Base-by-base conservation (phyloP, 495 filamentous ascomycete genomes). In the Amphirosellinia nigrospora region DNA sequence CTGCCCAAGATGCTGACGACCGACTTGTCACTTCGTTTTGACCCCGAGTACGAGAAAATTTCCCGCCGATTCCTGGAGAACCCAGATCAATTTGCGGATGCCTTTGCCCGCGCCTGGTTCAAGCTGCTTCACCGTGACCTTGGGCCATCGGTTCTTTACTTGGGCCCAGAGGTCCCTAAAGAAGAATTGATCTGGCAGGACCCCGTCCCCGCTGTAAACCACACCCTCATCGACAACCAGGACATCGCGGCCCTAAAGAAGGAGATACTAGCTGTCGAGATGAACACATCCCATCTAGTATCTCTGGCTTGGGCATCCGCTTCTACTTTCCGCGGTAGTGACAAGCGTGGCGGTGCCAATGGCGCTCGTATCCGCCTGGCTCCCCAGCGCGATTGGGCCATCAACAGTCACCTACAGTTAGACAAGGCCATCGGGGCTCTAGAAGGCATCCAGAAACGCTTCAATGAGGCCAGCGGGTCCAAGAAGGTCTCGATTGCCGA, bases 341-440 rank as follows among this genome's bases (percentile, higher is more conserved):
- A 93, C 85, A 93, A 92, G 86, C 89, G 90, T 66, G 90, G 90
- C 70, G 90, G 90, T 70, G 90, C 90, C 79, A 92, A 92, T 71
- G 90, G 90, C 67, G 90, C 88, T 6, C 90, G 89, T 73, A 90
- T 93, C 74, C 89, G 90, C 43, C 87, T 93, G n/a, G 82, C 82
- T 23, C 90, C 90, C 21, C 87, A 90, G 80, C 87, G 86, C 61
- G 80, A 88, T 72, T 93, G 90, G 90, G 77, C 86, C 72, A 86
- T 89, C 70, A 93, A 92, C 84, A 87, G 89, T 78, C 89, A 89
- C 39, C 69, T 84, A 0, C 84, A 88, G 78, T 79, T 92, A 52
- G 78, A 72, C 34, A 81, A 89, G 78, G 86, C 89, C 13, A 81
- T 93, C 39, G 71, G 68, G 28, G 84, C 84, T 0, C 82, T 93